Base-by-base conservation (phyloP, 345 rosid species). In the Anacardium occidentale region DNA sequence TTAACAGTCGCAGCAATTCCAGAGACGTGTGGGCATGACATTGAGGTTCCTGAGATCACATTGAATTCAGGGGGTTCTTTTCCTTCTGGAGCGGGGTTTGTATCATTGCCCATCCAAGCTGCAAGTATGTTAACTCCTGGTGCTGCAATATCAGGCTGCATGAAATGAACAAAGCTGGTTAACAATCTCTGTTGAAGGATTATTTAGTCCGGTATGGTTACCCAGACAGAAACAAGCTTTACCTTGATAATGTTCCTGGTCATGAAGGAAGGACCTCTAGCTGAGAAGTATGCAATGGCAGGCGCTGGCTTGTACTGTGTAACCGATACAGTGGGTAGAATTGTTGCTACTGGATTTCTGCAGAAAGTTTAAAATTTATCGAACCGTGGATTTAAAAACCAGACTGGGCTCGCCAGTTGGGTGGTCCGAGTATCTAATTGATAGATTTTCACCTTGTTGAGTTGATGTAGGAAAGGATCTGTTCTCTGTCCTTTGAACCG, bases 81-180 rank as follows among this genome's bases (percentile, higher is more conserved):
- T 37, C 87, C 90, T 78, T 42, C 63, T 7, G 68, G 77, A 56
- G 85, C 75, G 47, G 25, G 65, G 0, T 6, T 29, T 24, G 81
- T 78, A 56, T 88, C 88, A 51, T 86, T 84, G 20, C 87, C 94
- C 10, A 79, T 77, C 97, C 97, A 91, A 9, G 92, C 97, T 25
- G 97, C 98, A 56, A 93, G 85, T 70, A 88, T 89, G 47, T 77
- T 69, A 0, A 82, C 96, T 74, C 98, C 96, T 8, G 93, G 97
- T 55, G 97, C 97, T 18, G 92, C 78, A 25, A 94, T 84, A 77
- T 94, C 97, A 37, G 98, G 98, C 97, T 94, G 89, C 73, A 76
- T 15, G 68, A 6, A 26, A 60, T 64, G 66, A 44, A 44, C 0
- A 20, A 37, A 37, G 47, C 21, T 24, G 47, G 62, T 37, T 37